Evolutionary conservation across 2,329 filamentous ascomycete genomes (phyloP).

Genomic region (Pestalotiopsis sp.): DNA sequence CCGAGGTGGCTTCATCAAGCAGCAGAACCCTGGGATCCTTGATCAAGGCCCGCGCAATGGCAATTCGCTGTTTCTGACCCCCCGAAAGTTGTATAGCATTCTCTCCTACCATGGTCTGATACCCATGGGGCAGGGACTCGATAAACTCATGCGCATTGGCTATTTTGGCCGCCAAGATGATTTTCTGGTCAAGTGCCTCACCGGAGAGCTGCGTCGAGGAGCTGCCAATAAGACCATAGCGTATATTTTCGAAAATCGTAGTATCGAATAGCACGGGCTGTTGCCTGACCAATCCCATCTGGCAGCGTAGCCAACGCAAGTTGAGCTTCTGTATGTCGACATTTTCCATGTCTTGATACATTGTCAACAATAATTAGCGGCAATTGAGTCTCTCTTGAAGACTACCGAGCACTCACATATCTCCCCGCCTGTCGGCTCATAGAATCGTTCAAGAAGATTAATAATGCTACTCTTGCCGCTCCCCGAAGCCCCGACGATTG

Average conservation of each 20-base stretch:
- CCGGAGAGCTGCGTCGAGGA: constrained; percentile 66
- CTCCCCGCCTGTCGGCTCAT: constrained; percentile 78
- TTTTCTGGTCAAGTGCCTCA: constrained; percentile 64
- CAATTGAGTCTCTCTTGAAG: too few relatives aligned
- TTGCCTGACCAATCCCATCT: constrained; percentile 87
- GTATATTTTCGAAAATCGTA: constrained; percentile 84
- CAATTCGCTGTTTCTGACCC: constrained; percentile 89
- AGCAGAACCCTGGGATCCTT: constrained; percentile 78
- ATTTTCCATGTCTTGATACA: constrained; percentile 67
- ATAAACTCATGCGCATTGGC: constrained; percentile 93
- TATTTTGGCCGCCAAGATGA: constrained; percentile 79
- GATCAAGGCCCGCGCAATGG: constrained; percentile 84
- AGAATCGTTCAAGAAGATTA: constrained; percentile 65
- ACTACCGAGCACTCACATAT: constrained; percentile 41
- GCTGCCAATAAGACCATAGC: constrained; percentile 81
- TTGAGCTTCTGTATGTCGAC: constrained; percentile 78
- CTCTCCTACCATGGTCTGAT: constrained; percentile 78
- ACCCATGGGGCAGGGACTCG: constrained; percentile 77
- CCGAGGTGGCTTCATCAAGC: constrained; percentile 77
- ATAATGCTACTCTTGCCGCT: constrained; percentile 35
- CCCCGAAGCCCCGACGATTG: constrained; percentile 30
- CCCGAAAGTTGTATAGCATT: constrained; percentile 83
- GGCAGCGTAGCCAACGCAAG: constrained; percentile 82
- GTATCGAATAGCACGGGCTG: constrained; percentile 87
- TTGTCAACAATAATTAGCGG: too few relatives aligned